phyloP scores from a whole-genome alignment of 805 yeast species.

The Starmera quercuum region DNA sequence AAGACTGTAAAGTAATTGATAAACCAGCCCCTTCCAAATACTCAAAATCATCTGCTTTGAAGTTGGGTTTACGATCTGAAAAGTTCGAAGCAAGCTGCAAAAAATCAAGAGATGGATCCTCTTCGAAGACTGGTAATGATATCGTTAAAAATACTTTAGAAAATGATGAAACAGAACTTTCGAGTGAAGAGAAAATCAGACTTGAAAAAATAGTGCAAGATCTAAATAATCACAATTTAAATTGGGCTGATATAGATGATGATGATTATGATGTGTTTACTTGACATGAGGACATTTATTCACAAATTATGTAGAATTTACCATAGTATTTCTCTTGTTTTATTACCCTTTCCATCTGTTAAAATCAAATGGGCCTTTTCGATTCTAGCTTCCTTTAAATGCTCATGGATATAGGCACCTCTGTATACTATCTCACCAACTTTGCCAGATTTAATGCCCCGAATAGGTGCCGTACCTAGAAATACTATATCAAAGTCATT shows the following conservation, averaged over 20 bases:
- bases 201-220: background rate
- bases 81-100: no score
- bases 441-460: conserved; percentile 10
- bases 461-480: conserved; percentile 5
- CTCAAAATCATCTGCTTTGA: no score
- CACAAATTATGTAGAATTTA: conserved; percentile 1
- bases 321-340: conserved; percentile 14
- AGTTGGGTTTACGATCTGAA: no score
- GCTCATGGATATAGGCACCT: conserved; percentile 19
- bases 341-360: conserved; percentile 9
- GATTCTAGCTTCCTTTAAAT: conserved; percentile 17
- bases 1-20: no score
- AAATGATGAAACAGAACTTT: background rate
- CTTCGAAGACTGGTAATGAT: no score
- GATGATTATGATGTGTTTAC: conserved; percentile 2
- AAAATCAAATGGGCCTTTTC: conserved; percentile 10
- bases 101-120: no score
- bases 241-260: conserved; percentile 7
- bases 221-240: background rate
- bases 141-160: no score
- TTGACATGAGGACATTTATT: background rate
- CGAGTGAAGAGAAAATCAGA: background rate
- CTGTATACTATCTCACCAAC: conserved; percentile 14
- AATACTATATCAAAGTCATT: conserved; percentile 2
- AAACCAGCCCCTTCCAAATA: no score